Evolutionary conservation across 2,329 filamentous ascomycete genomes (phyloP).

Genomic region (Fusarium sterilihyphosum): DNA sequence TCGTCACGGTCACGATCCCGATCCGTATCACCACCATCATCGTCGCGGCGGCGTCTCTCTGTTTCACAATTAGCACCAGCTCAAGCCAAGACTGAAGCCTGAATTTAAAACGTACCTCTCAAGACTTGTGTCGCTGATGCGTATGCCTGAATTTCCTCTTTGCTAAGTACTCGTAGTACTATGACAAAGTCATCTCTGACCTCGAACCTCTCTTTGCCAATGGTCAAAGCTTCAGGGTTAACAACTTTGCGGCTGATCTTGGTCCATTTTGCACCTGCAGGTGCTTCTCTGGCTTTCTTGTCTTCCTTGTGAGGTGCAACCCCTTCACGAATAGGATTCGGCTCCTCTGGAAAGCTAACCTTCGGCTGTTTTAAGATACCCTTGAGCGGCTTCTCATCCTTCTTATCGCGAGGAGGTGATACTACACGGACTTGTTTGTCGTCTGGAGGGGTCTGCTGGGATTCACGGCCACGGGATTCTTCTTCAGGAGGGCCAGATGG

Average conservation of each 20-base stretch:
- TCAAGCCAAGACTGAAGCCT: neutral
- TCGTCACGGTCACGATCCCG: slow-evolving; percentile 46
- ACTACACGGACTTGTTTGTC: slow-evolving; percentile 73
- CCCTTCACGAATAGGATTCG: slow-evolving; percentile 84
- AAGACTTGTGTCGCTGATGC: slow-evolving; percentile 83
- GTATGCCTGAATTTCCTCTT: slow-evolving; percentile 90
- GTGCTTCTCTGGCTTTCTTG: slow-evolving; percentile 75
- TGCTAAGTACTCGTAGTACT: slow-evolving; percentile 85
- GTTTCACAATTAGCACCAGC: slow-evolving; percentile 21
- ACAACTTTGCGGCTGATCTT: slow-evolving; percentile 90
- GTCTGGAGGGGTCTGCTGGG: slow-evolving; percentile 46
- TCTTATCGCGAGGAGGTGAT: slow-evolving; percentile 72
- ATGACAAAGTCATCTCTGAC: slow-evolving; percentile 94
- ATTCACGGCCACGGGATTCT: slow-evolving; percentile 56
- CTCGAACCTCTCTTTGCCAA: slow-evolving; percentile 91
- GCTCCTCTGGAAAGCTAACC: slow-evolving; percentile 85
- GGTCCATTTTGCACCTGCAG: slow-evolving; percentile 86
- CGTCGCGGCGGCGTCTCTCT: slow-evolving; percentile 49
- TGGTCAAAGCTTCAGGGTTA: slow-evolving; percentile 85
- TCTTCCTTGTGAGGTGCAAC: slow-evolving; percentile 94
- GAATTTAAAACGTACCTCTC: slow-evolving; percentile 67
- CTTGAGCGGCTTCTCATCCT: slow-evolving; percentile 76
- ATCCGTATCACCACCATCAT: slow-evolving; percentile 44
- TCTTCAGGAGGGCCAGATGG: slow-evolving; percentile 36
- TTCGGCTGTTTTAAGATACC: slow-evolving; percentile 88